Conservation (phyloP, 257 asterid genomes). For the Solanum sitiens region DNA sequence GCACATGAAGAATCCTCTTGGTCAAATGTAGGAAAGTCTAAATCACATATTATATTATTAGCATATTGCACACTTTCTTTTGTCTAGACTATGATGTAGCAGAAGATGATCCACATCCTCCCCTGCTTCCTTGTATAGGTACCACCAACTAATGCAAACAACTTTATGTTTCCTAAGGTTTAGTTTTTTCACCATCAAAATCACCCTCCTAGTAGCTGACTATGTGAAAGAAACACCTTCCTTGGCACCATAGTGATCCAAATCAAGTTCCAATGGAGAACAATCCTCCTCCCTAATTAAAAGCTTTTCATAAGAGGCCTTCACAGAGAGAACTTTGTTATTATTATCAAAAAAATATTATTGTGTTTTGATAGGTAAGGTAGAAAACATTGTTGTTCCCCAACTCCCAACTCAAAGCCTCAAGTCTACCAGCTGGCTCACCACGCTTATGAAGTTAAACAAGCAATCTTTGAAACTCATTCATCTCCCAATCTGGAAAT, state of each 20-base stretch:
- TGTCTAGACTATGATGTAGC: background rate
- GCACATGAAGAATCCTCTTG: background rate
- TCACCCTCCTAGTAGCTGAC: background rate
- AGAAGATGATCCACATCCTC: background rate
- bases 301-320: background rate
- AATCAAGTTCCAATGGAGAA: background rate
- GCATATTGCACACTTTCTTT: background rate
- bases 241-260: background rate
- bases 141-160: background rate
- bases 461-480: background rate
- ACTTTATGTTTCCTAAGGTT: background rate
- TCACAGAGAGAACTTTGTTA: background rate
- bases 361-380: background rate
- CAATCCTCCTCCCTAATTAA: background rate
- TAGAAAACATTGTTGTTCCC: background rate
- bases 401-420: background rate
- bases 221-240: background rate
- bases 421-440: background rate
- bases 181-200: background rate
- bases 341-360: background rate
- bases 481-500: background rate
- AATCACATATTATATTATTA: background rate
- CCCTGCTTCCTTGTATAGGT: background rate
- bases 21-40: background rate
- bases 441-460: background rate